Evolutionary conservation across 352 stramenopile genomes (phyloP).

Genomic region (Lagenidium giganteum): DNA sequence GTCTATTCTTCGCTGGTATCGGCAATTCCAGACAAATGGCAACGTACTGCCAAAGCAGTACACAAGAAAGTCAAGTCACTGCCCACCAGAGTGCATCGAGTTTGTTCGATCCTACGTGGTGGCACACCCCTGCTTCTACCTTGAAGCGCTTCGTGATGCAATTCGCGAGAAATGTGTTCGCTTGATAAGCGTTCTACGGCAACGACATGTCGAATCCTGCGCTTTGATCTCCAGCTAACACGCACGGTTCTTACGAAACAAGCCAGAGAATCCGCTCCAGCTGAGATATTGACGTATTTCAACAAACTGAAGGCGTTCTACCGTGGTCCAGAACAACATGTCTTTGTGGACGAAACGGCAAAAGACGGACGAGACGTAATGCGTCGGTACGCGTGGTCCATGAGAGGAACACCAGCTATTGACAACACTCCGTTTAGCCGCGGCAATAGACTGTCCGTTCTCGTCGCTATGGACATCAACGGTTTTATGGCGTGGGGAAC

Average conservation of each 20-base stretch:
- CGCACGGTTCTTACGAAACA: conserved; percentile 14
- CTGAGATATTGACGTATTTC: conserved; percentile 5
- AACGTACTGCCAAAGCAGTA: too few species aligned
- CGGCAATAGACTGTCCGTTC: conserved; percentile 11
- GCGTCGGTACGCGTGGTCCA: conserved; percentile 11
- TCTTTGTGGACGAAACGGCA: conserved; percentile 14
- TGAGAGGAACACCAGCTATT: conserved; percentile 5
- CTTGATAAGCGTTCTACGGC: conserved; percentile 1
- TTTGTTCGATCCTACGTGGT: conserved; percentile 9
- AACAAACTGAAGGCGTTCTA: conserved; percentile 7
- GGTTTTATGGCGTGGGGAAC: conserved; percentile 12
- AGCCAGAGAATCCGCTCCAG: conserved; percentile 1
- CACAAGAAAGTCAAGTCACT: too few species aligned
- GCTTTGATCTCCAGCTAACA: conserved; percentile 11
- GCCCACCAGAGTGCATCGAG: neutral
- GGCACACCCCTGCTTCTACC: conserved; percentile 15
- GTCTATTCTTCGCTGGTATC: too few species aligned
- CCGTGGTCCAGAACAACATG: conserved; percentile 8
- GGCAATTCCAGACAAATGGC: too few species aligned
- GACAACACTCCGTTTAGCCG: conserved; percentile 6
- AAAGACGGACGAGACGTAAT: conserved; percentile 11
- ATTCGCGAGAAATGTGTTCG: neutral
- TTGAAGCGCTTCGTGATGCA: conserved; percentile 11
- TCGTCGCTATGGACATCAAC: conserved; percentile 15
- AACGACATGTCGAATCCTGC: conserved; percentile 15